Evolutionary conservation across 2,329 filamentous ascomycete species (phyloP), one percentile per base, ranked within the genome.

Genomic region (Scopulariopsis brevicaulis): DNA sequence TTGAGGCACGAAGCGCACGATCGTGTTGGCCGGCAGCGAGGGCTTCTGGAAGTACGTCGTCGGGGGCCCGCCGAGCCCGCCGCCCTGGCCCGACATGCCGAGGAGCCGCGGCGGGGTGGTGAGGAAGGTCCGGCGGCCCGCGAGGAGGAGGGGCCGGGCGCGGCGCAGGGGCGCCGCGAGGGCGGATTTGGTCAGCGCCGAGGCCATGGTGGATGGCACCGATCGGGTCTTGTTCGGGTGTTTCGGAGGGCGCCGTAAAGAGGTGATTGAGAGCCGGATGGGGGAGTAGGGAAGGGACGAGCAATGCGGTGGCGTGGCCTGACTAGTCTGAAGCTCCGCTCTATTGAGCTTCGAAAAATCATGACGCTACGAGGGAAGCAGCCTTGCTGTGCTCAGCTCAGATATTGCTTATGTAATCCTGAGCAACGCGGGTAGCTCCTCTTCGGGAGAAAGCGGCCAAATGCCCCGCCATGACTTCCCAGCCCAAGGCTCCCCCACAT

Each of bases 1-100:
- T 74, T 99, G 94, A n/a, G 94, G 94, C 50, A 99, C 94, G 73
- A 97, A 99, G 60, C 93, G 90, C 66, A 99, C 79, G 62, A 99
- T 79, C 4, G 94, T 99, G 74, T 99, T 99, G 64, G 92, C 89
- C 32, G 94, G 94, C 56, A 96, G 79, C 24, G 81, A 77, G 14
- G 80, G 77, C 62, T 81, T 81, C 69, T 88, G 86, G 73, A 96
- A 96, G 74, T 95, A 95, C n/a, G 87, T 85, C 8, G 86, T 80
- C 40, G 86, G 50, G 46, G 34, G 40, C 14, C 55, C 48, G 34
- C 55, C 48, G 12, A 46, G 6, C 50, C 6, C 14, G 43, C 1
- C 32, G 12, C 28, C 55, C 55, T 12, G 55, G 55, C 15, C 43
- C 55, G 14, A n/a, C n/a, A n/a, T 14, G 12, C 20, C 18, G 55